A percentile compares a stretch with the other conserved stretches of the same genome.
Evolutionary conservation across 345 rosid genomes (phyloP).

Genomic region (Boechera divaricarpa): DNA sequence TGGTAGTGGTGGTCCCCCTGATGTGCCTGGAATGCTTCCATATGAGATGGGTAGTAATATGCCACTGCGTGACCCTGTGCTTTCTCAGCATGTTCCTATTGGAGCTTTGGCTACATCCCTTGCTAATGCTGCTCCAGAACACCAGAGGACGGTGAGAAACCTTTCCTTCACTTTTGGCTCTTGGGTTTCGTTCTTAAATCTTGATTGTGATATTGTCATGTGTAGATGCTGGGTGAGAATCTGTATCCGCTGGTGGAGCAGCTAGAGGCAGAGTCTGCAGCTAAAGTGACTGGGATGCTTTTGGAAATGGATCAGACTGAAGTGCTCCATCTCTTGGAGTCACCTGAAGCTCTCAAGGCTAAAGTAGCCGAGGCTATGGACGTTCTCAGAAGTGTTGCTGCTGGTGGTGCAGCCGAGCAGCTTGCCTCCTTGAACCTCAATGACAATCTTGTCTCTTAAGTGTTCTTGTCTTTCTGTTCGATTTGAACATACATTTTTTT

Average conservation of each 20-base stretch:
- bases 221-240: slow-evolving; percentile 93
- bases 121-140: slow-evolving; percentile 86
- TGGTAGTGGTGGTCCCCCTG: slow-evolving; percentile 53
- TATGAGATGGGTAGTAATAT: slow-evolving; percentile 64
- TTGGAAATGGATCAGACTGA: slow-evolving; percentile 98
- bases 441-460: slow-evolving; percentile 60
- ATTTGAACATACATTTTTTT: slow-evolving; percentile 1
- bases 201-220: slow-evolving; percentile 14
- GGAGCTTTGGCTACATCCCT: slow-evolving; percentile 86
- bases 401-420: slow-evolving; percentile 70
- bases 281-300: slow-evolving; percentile 97
- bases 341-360: slow-evolving; percentile 85
- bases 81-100: slow-evolving; percentile 73
- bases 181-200: slow-evolving; percentile 13
- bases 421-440: slow-evolving; percentile 72
- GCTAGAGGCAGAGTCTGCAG: slow-evolving; percentile 86
- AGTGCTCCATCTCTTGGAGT: slow-evolving; percentile 90
- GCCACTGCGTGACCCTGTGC: slow-evolving; percentile 63
- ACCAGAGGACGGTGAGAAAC: slow-evolving; percentile 80
- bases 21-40: slow-evolving; percentile 74
- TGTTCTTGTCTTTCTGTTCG: slow-evolving; percentile 3
- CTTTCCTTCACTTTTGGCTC: not conserved
- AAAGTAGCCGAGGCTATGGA: slow-evolving; percentile 98
- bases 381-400: slow-evolving; percentile 79
- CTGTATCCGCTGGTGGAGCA: slow-evolving; percentile 94